These are phyloP conservation scores for Ophiocordyceps robertsii DNA, from an alignment of 2,329 filamentous ascomycete species.

Conservation along the genomic window DNA sequence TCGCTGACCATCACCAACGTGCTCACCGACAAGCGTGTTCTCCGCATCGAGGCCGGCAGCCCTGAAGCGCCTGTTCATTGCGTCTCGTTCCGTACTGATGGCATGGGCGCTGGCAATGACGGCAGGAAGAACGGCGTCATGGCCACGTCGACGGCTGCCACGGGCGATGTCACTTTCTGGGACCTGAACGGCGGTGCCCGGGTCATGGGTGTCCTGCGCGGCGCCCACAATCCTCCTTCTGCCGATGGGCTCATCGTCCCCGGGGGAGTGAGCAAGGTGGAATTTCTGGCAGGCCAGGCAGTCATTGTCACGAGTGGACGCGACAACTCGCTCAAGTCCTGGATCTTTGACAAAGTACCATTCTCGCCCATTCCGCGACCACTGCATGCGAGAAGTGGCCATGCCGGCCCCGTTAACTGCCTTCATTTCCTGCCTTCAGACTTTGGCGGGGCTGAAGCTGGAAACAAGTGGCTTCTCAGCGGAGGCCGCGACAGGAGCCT, in stretches of 20 bases:
- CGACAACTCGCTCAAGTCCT: slow-evolving; percentile 89
- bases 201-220: slow-evolving; percentile 73
- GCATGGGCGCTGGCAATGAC: slow-evolving; percentile 75
- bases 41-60: slow-evolving; percentile 54
- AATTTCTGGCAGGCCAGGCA: slow-evolving; percentile 81
- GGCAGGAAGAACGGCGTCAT: slow-evolving; percentile 80
- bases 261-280: slow-evolving; percentile 73
- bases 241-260: slow-evolving; percentile 39
- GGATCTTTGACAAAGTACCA: slow-evolving; percentile 89
- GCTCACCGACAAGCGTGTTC: slow-evolving; percentile 57
- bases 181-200: slow-evolving; percentile 83
- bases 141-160: slow-evolving; percentile 70
- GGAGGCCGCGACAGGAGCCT: slow-evolving; percentile 81
- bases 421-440: slow-evolving; percentile 77
- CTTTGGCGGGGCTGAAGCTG: slow-evolving; percentile 77
- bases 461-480: slow-evolving; percentile 89
- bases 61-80: slow-evolving; percentile 57
- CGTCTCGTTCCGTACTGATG: slow-evolving; percentile 85
- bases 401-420: slow-evolving; percentile 72
- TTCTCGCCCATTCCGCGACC: slow-evolving; percentile 79
- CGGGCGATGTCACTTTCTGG: slow-evolving; percentile 90
- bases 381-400: slow-evolving; percentile 75
- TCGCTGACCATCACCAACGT: slow-evolving; percentile 72
- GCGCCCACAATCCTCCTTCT: slow-evolving; percentile 71
- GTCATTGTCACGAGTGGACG: slow-evolving; percentile 81